Evolutionary conservation across 1,284 basidiomycete genomes (phyloP).

Genomic region (Athelia psychrophila): DNA sequence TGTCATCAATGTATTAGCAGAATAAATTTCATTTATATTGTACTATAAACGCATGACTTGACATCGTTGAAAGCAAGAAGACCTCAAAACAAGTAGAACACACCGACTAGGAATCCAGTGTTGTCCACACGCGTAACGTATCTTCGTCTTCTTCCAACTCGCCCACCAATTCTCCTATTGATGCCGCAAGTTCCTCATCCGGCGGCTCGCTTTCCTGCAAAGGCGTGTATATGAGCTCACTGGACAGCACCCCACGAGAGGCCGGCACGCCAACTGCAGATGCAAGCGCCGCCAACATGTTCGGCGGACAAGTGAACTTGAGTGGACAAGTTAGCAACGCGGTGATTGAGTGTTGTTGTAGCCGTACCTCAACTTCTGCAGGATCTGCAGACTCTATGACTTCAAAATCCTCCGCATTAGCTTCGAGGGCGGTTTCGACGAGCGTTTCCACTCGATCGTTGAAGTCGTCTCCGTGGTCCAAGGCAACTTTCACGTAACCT

Average conservation of each 20-base stretch:
- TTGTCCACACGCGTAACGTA: constrained; percentile 63
- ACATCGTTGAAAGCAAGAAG: not conserved
- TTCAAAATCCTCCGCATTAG: constrained; percentile 58
- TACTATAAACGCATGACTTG: not conserved
- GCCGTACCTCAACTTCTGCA: constrained; percentile 44
- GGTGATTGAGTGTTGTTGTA: too few species aligned
- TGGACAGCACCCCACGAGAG: constrained; percentile 42
- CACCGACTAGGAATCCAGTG: constrained; percentile 23
- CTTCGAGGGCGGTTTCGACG: constrained; percentile 46
- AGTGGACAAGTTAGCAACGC: too few species aligned
- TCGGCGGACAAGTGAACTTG: constrained; percentile 57
- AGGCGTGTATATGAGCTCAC: constrained; percentile 58
- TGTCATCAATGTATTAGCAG: not conserved
- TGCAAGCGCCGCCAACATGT: constrained; percentile 43
- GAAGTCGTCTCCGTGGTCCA: constrained; percentile 44
- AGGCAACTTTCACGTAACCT: constrained; percentile 59
- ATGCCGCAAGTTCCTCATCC: constrained; percentile 37
- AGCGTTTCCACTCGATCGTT: constrained; percentile 42
- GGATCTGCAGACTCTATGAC: constrained; percentile 29
- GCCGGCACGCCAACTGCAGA: constrained; percentile 35
- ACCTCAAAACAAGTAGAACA: not conserved
- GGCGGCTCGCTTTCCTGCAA: constrained; percentile 7
- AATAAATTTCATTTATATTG: not conserved
- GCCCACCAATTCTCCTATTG: constrained; percentile 47
- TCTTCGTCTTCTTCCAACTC: constrained; percentile 63